Evolutionary conservation across 768 basidiomycete species (phyloP).

Genomic region (Russula earlei): DNA sequence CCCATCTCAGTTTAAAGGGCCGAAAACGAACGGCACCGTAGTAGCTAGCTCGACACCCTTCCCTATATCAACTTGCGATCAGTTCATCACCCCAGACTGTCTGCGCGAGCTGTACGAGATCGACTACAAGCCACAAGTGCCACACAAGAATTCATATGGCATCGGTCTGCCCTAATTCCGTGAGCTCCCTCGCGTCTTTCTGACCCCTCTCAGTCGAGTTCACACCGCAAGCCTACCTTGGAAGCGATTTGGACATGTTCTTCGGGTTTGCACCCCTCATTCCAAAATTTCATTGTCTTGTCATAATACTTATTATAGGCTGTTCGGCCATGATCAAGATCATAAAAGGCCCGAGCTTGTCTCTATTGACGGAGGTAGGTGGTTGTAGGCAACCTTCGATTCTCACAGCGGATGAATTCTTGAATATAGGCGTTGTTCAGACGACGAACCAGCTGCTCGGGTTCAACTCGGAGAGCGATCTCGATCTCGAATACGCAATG

Average conservation of each 20-base stretch:
- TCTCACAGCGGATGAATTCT: conserved; percentile 3
- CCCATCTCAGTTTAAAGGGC: conserved; percentile 12
- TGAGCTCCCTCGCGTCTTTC: neutral
- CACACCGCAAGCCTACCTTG: conserved; percentile 34
- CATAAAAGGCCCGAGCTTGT: conserved; percentile 32
- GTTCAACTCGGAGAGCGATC: conserved; percentile 55
- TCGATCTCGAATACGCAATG: conserved; percentile 66
- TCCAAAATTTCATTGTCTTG: neutral
- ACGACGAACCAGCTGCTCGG: conserved; percentile 34
- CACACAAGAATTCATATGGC: conserved; percentile 43
- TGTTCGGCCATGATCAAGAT: conserved; percentile 34
- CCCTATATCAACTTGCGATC: conserved; percentile 28
- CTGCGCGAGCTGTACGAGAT: conserved; percentile 50
- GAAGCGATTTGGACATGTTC: conserved; percentile 37
- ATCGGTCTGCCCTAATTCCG: conserved; percentile 27
- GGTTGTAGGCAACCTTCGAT: conserved; percentile 4
- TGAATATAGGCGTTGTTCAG: conserved; percentile 31
- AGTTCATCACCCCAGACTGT: conserved; percentile 46
- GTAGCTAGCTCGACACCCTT: conserved; percentile 16
- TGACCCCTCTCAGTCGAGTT: conserved; percentile 30
- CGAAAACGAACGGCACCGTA: conserved; percentile 20
- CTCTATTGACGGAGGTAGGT: conserved; percentile 30
- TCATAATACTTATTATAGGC: conserved; percentile 18
- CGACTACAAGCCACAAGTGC: conserved; percentile 36
- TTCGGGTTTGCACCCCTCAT: conserved; percentile 16